Evolutionary conservation across 2,329 filamentous ascomycete genomes (phyloP), one percentile per base, ranked within the genome.

Genomic region (Calycina marina): DNA sequence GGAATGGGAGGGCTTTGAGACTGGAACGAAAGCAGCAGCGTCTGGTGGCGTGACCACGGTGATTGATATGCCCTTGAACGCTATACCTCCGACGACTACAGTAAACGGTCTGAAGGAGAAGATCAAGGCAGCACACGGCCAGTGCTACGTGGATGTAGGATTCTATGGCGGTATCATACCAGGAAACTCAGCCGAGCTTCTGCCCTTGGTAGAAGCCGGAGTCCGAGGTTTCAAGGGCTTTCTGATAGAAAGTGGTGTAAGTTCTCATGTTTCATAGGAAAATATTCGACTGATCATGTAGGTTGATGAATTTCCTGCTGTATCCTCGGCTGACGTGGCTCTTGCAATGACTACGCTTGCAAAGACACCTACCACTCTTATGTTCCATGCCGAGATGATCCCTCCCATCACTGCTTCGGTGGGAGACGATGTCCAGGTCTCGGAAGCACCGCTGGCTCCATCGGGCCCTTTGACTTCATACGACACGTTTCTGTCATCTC

Each of bases 361-460:
- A 39, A 74, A 83, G 45, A 69, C 77, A 33, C 69, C 83, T 12
- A 96, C 90, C 2, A 93, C 85, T 0, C 73, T 96, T 47, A 96
- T 98, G 88, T 98, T 98, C 62, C 90, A 98, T 53, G 90, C 90
- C 35, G 90, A 98, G 57, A 96, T 94, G 85, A 77, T 92, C 9
- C 85, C 88, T n/a, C 82, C 84, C 12, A 80, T 86, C 43, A 60
- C 80, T 30, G 72, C 73, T 43, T 85, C 82, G 0, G 79, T 86
- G 2, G 79, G 81, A 32, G 83, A 90, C 53, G 72, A 74, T 15
- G 74, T 84, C 4, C 77, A 82, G 48, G 57, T 60, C 15, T 81
- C 80, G 0, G 62, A 69, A 5, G 72, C 82, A 12, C 80, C 82
- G 0, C 59, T 79, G 5, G 70, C 69, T 1, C 82, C 82, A 4